Evolutionary conservation across 2,329 filamentous ascomycete genomes (phyloP).

Genomic region (Nectriaceae sp.): DNA sequence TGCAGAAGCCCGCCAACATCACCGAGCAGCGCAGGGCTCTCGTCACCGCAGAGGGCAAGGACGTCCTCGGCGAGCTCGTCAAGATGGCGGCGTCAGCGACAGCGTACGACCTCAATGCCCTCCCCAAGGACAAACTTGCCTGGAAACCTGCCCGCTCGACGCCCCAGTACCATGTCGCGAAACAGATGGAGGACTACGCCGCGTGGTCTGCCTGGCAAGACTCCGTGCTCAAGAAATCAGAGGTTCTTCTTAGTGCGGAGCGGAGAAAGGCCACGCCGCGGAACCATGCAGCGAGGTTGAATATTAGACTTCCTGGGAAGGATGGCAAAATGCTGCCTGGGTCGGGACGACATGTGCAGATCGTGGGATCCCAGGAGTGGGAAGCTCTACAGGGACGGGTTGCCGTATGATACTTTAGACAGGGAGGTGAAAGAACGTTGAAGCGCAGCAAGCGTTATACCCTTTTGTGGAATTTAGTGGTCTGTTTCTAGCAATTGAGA

Average conservation of each 20-base stretch:
- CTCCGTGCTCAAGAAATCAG: constrained; percentile 55
- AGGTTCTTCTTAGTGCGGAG: constrained; percentile 34
- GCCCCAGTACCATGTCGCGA: constrained; percentile 66
- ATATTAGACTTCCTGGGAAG: constrained; percentile 49
- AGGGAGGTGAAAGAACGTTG: constrained; percentile 8
- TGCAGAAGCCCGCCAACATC: constrained; percentile 47
- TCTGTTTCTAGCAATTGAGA: constrained; percentile 13
- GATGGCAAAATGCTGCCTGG: constrained; percentile 47
- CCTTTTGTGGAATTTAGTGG: constrained; percentile 3
- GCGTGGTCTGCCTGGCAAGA: constrained; percentile 61
- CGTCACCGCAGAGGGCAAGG: constrained; percentile 62
- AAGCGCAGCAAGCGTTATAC: constrained; percentile 20
- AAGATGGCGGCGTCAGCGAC: constrained; percentile 58
- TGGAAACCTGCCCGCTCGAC: constrained; percentile 68
- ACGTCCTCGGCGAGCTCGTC: constrained; percentile 65
- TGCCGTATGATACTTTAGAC: background rate
- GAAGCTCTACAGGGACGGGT: constrained; percentile 50
- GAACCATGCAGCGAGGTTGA: constrained; percentile 48
- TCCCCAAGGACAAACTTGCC: constrained; percentile 61
- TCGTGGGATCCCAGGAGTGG: constrained; percentile 58
- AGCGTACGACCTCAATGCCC: constrained; percentile 59
- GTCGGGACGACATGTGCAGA: constrained; percentile 45
- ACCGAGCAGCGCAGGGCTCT: constrained; percentile 52
- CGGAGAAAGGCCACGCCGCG: constrained; percentile 31
- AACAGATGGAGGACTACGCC: constrained; percentile 65